Conservation (phyloP, 495 filamentous ascomycete species). For the Hypoxylon perforatum region DNA sequence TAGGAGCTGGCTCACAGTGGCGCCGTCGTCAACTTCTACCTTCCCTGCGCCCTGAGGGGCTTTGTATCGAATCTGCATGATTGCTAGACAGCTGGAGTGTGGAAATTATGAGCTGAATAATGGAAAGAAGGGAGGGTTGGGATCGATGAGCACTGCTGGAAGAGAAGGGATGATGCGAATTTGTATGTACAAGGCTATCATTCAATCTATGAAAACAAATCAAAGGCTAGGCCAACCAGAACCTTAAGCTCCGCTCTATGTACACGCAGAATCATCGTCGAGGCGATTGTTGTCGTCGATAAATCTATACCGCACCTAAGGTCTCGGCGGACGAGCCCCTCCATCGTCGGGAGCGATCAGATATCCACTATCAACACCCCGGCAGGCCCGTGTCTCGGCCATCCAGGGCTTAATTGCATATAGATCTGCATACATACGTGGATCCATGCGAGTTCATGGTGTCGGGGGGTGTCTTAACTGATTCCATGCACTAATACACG, state of each 20-base stretch:
- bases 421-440: no score
- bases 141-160: neutral
- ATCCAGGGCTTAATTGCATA: conserved; percentile 15
- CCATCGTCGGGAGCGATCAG: neutral
- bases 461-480: no score
- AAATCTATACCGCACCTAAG: neutral
- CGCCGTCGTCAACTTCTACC: conserved; percentile 71
- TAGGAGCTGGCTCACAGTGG: conserved; percentile 73
- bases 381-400: no score
- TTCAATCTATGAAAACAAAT: conserved; percentile 2
- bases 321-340: conserved; percentile 8
- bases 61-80: conserved; percentile 53
- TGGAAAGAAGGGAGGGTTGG: neutral
- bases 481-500: no score
- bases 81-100: neutral
- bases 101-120: no score
- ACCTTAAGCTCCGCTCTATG: conserved; percentile 15
- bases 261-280: conserved; percentile 20
- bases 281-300: neutral
- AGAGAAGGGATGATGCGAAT: neutral
- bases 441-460: no score
- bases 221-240: conserved; percentile 3
- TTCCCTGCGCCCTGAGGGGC: conserved; percentile 56
- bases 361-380: no score
- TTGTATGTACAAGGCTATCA: neutral